Base-by-base conservation (phyloP, 2,329 filamentous ascomycete genomes). In the Pseudogymnoascus sp. region DNA sequence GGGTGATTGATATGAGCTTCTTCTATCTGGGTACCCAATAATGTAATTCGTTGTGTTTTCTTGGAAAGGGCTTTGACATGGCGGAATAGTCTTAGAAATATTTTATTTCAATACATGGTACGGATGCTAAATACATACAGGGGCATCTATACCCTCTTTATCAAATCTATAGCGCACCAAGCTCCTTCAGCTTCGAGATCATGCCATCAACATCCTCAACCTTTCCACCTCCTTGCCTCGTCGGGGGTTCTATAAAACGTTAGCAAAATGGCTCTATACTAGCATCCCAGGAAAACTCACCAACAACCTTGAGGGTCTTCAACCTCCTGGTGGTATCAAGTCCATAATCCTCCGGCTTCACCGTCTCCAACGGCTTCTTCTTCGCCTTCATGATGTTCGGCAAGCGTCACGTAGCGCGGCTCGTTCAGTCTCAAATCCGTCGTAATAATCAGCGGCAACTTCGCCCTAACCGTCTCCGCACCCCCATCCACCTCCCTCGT, bases 321-420 rank as follows among this genome's bases (percentile, higher is more conserved):
- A 99, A 77, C 71, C 93, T 83, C 77, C 83, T 87, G 75, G 83
- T 82, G 61, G 84, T 84, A 70, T 92, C 87, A 45, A 96, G 78
- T 1, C 90, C 91, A 75, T 90, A 89, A 73, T 99, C 95, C 63
- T 80, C 83, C 75, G 97, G 75, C 68, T 84, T 91, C 83, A 91
- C 89, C 88, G 97, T 97, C 72, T 95, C 91, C 70, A 99, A 73
- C 73, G 90, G 90, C 89, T 99, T 99, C 90, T 97, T 99, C 89
- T 99, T 99, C 61, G 95, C 95, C 88, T 97, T 99, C 95, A 99
- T 99, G 68, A 99, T 97, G 75, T 97, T 97, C 60, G 93, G 93
- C 84, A 99, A 76, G 77, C n/a, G n/a, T n/a, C n/a, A n/a, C n/a
- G n/a, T n/a, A n/a, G n/a, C n/a, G n/a, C n/a, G 95, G 95, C 84